A percentile compares a stretch with the other conserved stretches of the same genome.
Evolutionary conservation across 2,329 filamentous ascomycete genomes (phyloP).

Genomic region (Trichoderma koningiopsis): DNA sequence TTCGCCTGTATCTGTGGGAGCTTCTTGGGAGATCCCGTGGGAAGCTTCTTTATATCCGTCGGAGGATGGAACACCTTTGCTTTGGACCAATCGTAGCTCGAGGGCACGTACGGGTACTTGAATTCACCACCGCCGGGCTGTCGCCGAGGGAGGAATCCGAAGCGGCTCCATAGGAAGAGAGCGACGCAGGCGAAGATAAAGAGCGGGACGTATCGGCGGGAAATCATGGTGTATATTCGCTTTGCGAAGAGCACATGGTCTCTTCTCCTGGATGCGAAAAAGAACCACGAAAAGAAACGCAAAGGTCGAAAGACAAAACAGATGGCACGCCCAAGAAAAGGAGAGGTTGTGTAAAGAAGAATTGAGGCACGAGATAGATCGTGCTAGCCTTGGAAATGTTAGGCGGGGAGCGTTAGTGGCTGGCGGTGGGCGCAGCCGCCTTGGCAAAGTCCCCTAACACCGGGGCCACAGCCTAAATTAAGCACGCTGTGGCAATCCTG

Average conservation of each 20-base stretch:
- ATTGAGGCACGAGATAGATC: no score
- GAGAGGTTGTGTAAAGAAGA: no score
- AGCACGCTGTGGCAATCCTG: no score
- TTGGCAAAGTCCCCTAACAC: no score
- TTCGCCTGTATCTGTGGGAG: slow-evolving; percentile 49
- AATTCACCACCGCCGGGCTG: slow-evolving; percentile 30
- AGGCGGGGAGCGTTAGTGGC: no score
- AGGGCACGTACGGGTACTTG: slow-evolving; percentile 36
- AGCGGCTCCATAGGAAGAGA: slow-evolving; percentile 35
- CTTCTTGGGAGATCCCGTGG: slow-evolving; percentile 39
- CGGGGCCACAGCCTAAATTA: no score
- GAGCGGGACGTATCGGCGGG: slow-evolving; percentile 40
- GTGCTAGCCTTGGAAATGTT: no score
- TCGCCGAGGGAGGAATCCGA: slow-evolving; percentile 28
- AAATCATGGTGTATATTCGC: slow-evolving; percentile 31
- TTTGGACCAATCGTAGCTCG: slow-evolving; percentile 45
- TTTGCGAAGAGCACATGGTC: slow-evolving; percentile 12
- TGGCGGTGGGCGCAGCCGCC: no score
- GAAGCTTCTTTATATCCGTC: slow-evolving; percentile 38
- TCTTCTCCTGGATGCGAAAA: no score
- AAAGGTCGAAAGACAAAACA: no score
- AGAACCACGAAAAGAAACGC: no score
- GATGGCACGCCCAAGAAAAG: no score
- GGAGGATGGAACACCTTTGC: slow-evolving; percentile 39
- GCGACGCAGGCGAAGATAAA: slow-evolving; percentile 33